A percentile compares a stretch with the other conserved stretches of the same genome.
Evolutionary conservation across 1,139 yeast genomes (phyloP).

Genomic region (Sugiyamaella paludigena): DNA sequence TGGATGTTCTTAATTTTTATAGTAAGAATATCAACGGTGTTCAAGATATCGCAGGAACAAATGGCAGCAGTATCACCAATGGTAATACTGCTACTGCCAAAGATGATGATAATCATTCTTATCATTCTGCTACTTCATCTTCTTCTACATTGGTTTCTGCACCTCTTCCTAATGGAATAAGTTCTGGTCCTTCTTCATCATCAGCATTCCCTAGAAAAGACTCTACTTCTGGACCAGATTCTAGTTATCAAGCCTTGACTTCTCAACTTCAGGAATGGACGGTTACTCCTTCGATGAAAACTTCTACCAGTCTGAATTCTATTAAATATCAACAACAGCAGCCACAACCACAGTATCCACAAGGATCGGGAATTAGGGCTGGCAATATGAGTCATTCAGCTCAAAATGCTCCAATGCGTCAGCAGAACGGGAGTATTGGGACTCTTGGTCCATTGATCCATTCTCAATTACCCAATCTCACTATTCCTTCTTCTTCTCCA

Average conservation of each 20-base stretch:
- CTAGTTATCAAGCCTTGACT: slow-evolving; percentile 18
- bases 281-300: slow-evolving; percentile 26
- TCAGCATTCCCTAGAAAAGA: slow-evolving; percentile 9
- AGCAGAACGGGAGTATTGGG: slow-evolving; percentile 24
- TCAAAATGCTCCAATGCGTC: slow-evolving; percentile 33
- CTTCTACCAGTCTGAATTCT: slow-evolving; percentile 18
- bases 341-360: slow-evolving; percentile 1
- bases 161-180: slow-evolving; percentile 18
- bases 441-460: not conserved
- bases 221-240: slow-evolving; percentile 11
- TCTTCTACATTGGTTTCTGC: slow-evolving; percentile 1
- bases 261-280: slow-evolving; percentile 35
- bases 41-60: slow-evolving; percentile 4
- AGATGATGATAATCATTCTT: not conserved
- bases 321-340: slow-evolving; percentile 8
- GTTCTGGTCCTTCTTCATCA: slow-evolving; percentile 9
- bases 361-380: slow-evolving; percentile 19
- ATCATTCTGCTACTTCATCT: not conserved
- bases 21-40: slow-evolving; percentile 22
- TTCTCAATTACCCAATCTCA: slow-evolving; percentile 4
- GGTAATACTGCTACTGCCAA: not conserved
- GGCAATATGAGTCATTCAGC: slow-evolving; percentile 30
- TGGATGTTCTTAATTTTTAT: slow-evolving; percentile 90
- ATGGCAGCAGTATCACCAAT: not conserved
- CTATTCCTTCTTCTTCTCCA: slow-evolving; percentile 5